Conservation (phyloP, 495 filamentous ascomycete species). For the Cenococcum geophilum region DNA sequence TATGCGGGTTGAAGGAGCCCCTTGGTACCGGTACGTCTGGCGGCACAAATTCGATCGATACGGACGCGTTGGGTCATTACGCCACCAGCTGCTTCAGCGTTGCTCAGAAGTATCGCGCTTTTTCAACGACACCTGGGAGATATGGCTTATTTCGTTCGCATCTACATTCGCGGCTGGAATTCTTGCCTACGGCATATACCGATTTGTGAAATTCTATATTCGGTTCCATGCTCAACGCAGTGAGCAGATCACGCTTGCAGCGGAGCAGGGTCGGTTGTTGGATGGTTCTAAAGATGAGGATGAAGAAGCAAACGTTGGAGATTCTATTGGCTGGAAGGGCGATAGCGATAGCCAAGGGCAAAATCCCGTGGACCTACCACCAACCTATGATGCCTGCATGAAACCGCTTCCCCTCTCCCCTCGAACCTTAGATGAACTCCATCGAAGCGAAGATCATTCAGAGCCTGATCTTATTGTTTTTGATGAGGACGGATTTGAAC, state of each 20-base stretch:
- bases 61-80: constrained; percentile 15
- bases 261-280: constrained; percentile 16
- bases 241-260: neutral
- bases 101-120: constrained; percentile 1
- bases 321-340: neutral
- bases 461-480: too few species aligned
- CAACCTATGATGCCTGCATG: neutral
- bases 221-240: neutral
- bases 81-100: constrained; percentile 8
- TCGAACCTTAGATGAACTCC: too few species aligned
- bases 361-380: neutral
- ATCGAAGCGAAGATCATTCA: too few species aligned
- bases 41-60: constrained; percentile 12
- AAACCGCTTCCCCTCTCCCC: neutral
- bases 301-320: neutral
- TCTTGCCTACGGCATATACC: neutral
- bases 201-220: neutral
- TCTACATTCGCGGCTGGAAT: neutral
- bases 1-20: neutral
- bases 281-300: constrained; percentile 6
- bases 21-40: constrained; percentile 22
- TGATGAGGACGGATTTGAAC: too few species aligned
- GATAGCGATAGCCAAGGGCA: too few species aligned
- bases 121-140: constrained; percentile 8
- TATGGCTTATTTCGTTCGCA: constrained; percentile 10